phyloP scores from a whole-genome alignment of 352 stramenopile species.

The Pythium sp. region DNA sequence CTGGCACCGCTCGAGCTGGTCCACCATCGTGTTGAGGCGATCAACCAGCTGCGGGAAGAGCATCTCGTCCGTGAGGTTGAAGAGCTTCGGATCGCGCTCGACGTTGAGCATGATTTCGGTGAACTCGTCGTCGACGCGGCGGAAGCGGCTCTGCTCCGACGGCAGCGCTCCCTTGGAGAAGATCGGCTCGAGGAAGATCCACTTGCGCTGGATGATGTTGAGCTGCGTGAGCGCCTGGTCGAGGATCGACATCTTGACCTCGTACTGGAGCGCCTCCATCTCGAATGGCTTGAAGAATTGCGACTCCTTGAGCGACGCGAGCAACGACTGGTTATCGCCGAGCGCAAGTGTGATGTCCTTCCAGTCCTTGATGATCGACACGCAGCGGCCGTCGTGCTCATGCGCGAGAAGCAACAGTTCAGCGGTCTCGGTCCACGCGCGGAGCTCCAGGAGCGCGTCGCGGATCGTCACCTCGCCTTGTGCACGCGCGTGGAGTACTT shows the following conservation, averaged over 20 bases:
- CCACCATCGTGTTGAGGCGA: conserved; percentile 81
- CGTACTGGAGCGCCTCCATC: conserved; percentile 87
- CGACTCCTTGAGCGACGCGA: conserved; percentile 94
- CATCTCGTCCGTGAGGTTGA: conserved; percentile 90
- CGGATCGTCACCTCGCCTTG: conserved; percentile 94
- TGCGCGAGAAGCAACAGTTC: conserved; percentile 88
- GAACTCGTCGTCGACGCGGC: conserved; percentile 93
- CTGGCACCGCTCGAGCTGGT: conserved; percentile 93
- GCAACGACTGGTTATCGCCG: conserved; percentile 93
- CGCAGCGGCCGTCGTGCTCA: conserved; percentile 74
- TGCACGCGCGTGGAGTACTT: conserved; percentile 87
- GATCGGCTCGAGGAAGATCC: conserved; percentile 96
- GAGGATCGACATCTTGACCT: conserved; percentile 87
- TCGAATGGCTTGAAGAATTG: conserved; percentile 96
- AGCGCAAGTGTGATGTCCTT: conserved; percentile 93
- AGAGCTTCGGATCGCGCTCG: conserved; percentile 88
- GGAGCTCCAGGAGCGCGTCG: conserved; percentile 92
- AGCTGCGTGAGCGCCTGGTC: conserved; percentile 82
- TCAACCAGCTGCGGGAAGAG: conserved; percentile 87
- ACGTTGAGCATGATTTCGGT: conserved; percentile 91
- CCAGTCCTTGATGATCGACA: conserved; percentile 95
- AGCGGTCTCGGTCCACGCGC: conserved; percentile 90
- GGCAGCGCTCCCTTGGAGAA: conserved; percentile 93
- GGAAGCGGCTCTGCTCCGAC: conserved; percentile 88
- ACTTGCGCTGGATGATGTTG: conserved; percentile 94